These are phyloP conservation scores for Gynostemma pentaphyllum DNA, from an alignment of 306 rosid species.

Conservation along the genomic window DNA sequence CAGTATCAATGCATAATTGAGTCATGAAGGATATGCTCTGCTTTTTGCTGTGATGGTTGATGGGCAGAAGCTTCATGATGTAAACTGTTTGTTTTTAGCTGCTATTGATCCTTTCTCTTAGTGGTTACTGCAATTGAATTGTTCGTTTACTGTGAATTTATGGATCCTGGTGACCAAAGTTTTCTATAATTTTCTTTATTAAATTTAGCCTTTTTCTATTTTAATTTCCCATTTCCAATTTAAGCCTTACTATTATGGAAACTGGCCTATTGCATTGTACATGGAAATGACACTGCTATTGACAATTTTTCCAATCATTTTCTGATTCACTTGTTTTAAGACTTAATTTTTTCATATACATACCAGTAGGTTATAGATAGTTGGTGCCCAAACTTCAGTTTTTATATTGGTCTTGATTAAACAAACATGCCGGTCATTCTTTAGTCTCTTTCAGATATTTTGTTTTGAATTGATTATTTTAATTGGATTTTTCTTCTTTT, in stretches of 20 bases:
- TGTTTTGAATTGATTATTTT: constrained; percentile 4
- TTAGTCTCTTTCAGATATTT: background rate
- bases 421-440: background rate
- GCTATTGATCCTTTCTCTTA: background rate
- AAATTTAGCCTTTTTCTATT: too few species aligned
- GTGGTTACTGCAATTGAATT: background rate
- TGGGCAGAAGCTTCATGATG: background rate
- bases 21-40: background rate
- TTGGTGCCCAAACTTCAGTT: background rate
- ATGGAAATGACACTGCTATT: background rate
- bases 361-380: background rate
- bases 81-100: background rate
- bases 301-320: background rate
- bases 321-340: background rate
- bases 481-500: constrained; percentile 1
- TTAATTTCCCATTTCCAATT: background rate
- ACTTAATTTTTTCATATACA: background rate
- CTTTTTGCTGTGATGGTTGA: background rate
- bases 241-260: background rate
- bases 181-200: too few species aligned
- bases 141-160: background rate
- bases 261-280: background rate
- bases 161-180: too few species aligned
- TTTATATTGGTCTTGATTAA: background rate
- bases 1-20: background rate